Percentiles rank a stretch among this genome's conserved stretches.
Evolutionary conservation across 805 yeast genomes (phyloP).

Genomic region (Barnettozyma salicaria): DNA sequence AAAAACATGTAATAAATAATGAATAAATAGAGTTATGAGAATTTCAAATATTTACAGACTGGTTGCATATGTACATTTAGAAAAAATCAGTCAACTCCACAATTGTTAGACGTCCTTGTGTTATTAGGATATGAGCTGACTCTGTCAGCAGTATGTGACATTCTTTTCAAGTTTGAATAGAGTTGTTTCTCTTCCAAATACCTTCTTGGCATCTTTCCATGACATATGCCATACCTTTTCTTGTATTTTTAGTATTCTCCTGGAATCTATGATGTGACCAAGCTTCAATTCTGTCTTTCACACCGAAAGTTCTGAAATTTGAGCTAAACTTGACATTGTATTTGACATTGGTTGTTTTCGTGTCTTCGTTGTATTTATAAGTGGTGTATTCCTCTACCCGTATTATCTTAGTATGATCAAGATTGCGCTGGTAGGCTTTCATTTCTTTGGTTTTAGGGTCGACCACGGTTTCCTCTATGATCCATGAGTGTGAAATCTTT

Average conservation of each 20-base stretch:
- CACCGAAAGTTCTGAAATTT: conserved; percentile 54
- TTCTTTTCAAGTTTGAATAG: conserved; percentile 1
- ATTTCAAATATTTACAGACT: too few relatives aligned
- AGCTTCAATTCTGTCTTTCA: conserved; percentile 69
- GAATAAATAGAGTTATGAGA: too few relatives aligned
- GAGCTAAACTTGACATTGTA: conserved; percentile 66
- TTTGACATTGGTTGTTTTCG: conserved; percentile 39
- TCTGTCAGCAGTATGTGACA: not conserved
- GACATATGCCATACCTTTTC: conserved; percentile 70
- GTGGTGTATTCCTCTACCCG: conserved; percentile 71
- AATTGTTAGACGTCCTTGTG: too few relatives aligned
- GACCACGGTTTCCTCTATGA: conserved; percentile 70
- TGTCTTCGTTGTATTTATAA: conserved; percentile 37
- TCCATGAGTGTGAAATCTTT: conserved; percentile 65
- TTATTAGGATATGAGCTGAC: not conserved
- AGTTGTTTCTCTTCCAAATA: conserved; percentile 19
- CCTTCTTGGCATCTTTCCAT: conserved; percentile 52
- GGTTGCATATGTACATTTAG: too few relatives aligned
- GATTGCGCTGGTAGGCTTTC: conserved; percentile 68
- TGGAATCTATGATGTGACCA: conserved; percentile 74
- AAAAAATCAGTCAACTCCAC: too few relatives aligned
- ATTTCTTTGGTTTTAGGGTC: conserved; percentile 53
- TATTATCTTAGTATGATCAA: conserved; percentile 76
- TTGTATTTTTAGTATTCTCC: conserved; percentile 58
- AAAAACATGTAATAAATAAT: conserved; percentile 2